phyloP scores from a whole-genome alignment of 768 basidiomycete genomes.

The Podaxis sp. region DNA sequence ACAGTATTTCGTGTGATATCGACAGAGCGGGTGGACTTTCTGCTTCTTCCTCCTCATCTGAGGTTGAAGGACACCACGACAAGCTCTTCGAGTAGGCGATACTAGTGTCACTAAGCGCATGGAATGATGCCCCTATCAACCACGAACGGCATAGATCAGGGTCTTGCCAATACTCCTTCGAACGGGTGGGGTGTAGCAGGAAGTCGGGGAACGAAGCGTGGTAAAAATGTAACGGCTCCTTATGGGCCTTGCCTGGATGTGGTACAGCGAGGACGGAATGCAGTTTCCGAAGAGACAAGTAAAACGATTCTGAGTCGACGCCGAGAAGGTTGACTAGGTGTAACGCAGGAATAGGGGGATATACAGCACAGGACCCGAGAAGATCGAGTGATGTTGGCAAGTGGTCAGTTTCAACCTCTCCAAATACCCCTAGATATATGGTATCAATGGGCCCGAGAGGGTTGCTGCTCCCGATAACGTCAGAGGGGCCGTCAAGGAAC shows the following conservation, averaged over 20 bases:
- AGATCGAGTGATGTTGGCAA: neutral
- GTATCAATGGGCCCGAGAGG: neutral
- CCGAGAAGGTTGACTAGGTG: neutral
- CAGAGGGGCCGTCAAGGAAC: neutral
- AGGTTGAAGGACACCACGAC: neutral
- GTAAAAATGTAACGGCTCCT: neutral
- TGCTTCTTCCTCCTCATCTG: neutral
- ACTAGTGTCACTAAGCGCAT: neutral
- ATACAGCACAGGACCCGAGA: neutral
- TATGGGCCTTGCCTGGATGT: neutral
- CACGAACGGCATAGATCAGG: too few relatives aligned
- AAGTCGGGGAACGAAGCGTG: constrained; percentile 1
- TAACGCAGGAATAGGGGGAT: neutral
- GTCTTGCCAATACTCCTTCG: neutral
- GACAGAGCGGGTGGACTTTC: neutral
- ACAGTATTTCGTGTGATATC: neutral
- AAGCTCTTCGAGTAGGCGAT: neutral
- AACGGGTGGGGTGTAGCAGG: neutral
- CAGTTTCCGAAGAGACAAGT: neutral
- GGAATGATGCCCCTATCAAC: neutral
- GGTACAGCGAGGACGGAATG: neutral
- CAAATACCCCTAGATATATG: neutral
- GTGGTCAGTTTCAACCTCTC: neutral
- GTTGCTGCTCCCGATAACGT: neutral
- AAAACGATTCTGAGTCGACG: neutral